These are phyloP conservation scores for Tetrapyrgos nigripes DNA, from an alignment of 1,284 basidiomycete genomes.

Conservation along the genomic window DNA sequence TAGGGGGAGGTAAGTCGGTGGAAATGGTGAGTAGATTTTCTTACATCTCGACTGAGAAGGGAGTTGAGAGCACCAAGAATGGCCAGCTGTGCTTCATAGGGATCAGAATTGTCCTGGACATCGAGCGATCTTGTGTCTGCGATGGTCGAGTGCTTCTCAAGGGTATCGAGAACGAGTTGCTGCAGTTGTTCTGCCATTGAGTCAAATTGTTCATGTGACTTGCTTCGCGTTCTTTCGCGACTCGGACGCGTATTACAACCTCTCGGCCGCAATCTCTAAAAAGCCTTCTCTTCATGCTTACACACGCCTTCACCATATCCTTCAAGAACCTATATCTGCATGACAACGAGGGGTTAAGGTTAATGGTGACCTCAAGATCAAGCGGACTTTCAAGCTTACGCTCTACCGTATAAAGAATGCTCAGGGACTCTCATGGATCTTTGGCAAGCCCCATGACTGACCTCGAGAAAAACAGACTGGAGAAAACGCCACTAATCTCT, in stretches of 20 bases:
- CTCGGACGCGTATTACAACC: no score
- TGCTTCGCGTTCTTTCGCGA: no score
- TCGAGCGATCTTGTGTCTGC: conserved; percentile 77
- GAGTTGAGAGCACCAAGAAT: conserved; percentile 92
- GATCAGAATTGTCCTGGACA: conserved; percentile 67
- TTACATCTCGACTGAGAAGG: conserved; percentile 83
- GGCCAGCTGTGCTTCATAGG: conserved; percentile 78
- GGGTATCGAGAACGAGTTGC: conserved; percentile 76
- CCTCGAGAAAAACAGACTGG: neutral
- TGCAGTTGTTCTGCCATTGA: conserved; percentile 81
- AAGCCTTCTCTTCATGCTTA: no score
- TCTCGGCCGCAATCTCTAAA: no score
- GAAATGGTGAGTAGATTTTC: conserved; percentile 31
- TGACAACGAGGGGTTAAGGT: no score
- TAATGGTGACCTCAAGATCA: neutral
- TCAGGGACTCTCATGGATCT: neutral
- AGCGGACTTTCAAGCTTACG: neutral
- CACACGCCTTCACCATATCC: no score
- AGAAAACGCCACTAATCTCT: neutral
- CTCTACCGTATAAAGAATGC: neutral
- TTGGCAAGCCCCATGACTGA: neutral
- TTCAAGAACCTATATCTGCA: no score
- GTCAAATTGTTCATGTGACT: neutral
- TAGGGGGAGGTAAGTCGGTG: conserved; percentile 39
- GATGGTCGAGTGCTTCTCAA: conserved; percentile 67